These are phyloP conservation scores for Rhizophagus sp. DNA, from an alignment of 192 early-diverging fungal genomes.

Conservation along the genomic window DNA sequence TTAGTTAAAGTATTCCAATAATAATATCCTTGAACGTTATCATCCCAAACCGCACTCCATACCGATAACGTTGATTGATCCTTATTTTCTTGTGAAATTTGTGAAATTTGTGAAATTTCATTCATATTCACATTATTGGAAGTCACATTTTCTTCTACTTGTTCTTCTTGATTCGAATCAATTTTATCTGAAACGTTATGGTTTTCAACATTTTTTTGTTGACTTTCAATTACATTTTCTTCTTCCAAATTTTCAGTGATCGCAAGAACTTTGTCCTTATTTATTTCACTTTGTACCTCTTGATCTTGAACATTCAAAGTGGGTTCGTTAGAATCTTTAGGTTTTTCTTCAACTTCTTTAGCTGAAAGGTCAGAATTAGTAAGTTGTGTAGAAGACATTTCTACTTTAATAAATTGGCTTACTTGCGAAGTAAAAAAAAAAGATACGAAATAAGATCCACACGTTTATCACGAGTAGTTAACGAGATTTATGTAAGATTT, in stretches of 20 bases:
- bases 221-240: neutral
- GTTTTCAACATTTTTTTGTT: neutral
- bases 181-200: neutral
- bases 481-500: neutral
- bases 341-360: neutral
- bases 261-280: neutral
- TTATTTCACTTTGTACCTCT: neutral
- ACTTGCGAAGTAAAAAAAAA: constrained; percentile 1
- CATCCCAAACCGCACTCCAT: constrained; percentile 49
- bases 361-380: constrained; percentile 15
- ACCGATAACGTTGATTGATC: neutral
- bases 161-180: neutral
- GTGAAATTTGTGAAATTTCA: too few species aligned
- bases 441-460: neutral
- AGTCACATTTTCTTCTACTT: neutral
- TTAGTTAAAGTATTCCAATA: constrained; percentile 54
- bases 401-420: constrained; percentile 9
- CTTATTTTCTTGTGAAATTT: neutral
- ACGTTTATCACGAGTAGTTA: neutral
- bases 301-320: neutral
- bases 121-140: neutral
- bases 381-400: constrained; percentile 11
- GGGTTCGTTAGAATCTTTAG: neutral
- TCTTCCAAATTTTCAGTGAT: neutral
- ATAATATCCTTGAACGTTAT: constrained; percentile 43